Percentiles rank a stretch among this genome's conserved stretches.
Conservation (phyloP, 495 filamentous ascomycete genomes). For the Neurospora terricola region DNA sequence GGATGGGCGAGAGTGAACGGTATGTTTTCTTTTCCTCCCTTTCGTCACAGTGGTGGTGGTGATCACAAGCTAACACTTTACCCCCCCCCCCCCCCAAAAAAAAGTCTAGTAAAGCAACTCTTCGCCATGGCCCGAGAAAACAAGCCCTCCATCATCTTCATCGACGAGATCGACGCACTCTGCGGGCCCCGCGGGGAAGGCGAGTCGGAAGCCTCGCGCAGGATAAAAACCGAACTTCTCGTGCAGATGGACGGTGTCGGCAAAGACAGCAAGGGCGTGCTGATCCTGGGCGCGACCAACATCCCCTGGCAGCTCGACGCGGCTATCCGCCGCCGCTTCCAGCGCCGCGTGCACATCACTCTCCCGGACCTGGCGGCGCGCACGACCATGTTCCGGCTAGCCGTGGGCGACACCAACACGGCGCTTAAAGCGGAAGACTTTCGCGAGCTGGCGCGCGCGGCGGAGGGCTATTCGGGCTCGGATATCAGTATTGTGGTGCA, state of each 20-base stretch:
- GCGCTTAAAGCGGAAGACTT: constrained; percentile 72
- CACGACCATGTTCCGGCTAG: constrained; percentile 94
- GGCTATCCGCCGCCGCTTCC: constrained; percentile 95
- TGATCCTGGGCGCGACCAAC: constrained; percentile 95
- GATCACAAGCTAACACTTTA: no score
- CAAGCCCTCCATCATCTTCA: constrained; percentile 97
- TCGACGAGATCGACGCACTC: constrained; percentile 96
- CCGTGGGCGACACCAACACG: constrained; percentile 83
- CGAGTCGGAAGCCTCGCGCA: constrained; percentile 90
- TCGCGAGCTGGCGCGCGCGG: constrained; percentile 63
- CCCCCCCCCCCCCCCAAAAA: no score
- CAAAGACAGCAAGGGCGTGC: constrained; percentile 82
- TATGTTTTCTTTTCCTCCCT: constrained; percentile 25
- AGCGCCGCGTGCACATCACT: constrained; percentile 89
- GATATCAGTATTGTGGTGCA: constrained; percentile 97
- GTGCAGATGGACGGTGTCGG: constrained; percentile 99
- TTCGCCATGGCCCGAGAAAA: constrained; percentile 98
- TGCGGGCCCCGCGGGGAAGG: constrained; percentile 95
- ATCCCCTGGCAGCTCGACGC: constrained; percentile 99
- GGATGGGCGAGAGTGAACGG: constrained; percentile 99
- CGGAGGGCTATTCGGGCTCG: constrained; percentile 88
- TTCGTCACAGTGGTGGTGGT: no score
- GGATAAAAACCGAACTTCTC: constrained; percentile 96
- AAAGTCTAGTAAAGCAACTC: constrained; percentile 87
- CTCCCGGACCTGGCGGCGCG: constrained; percentile 80